Conservation (phyloP, 257 asterid species). For the Jasminum sambac region DNA sequence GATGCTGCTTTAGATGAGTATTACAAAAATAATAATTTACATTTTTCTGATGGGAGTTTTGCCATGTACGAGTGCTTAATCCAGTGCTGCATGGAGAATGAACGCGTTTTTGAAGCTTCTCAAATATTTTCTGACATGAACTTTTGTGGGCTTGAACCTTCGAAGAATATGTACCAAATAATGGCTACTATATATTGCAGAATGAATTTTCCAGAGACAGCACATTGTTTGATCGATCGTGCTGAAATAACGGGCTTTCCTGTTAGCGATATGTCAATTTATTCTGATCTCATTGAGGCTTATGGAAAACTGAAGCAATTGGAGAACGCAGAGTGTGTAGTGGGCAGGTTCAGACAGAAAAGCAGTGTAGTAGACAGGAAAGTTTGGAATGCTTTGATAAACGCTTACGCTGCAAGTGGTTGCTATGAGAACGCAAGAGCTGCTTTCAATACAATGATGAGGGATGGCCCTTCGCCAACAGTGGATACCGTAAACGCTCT, state of each 20-base stretch:
- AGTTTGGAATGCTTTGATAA: conserved; percentile 79
- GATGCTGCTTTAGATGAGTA: conserved; percentile 84
- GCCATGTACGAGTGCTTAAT: conserved; percentile 69
- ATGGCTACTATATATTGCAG: conserved; percentile 61
- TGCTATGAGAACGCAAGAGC: conserved; percentile 95
- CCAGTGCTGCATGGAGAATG: conserved; percentile 59
- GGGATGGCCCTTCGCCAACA: conserved; percentile 91
- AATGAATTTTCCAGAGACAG: conserved; percentile 86
- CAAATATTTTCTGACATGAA: conserved; percentile 87
- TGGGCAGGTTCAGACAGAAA: conserved; percentile 61
- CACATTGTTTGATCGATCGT: conserved; percentile 59
- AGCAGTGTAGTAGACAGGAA: conserved; percentile 55
- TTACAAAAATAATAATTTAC: conserved; percentile 36
- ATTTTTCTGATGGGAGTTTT: conserved; percentile 40
- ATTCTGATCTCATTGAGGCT: conserved; percentile 66
- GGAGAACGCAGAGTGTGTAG: conserved; percentile 72
- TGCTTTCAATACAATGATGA: conserved; percentile 84
- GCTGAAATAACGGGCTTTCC: conserved; percentile 56
- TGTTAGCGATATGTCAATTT: conserved; percentile 51
- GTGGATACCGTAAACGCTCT: conserved; percentile 78
- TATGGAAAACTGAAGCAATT: conserved; percentile 72
- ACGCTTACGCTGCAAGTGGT: conserved; percentile 80
- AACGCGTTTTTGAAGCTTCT: conserved; percentile 70
- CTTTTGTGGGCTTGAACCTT: conserved; percentile 68
- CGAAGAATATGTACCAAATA: conserved; percentile 47